A percentile compares a stretch with the other conserved stretches of the same genome.
phyloP scores from a whole-genome alignment of 495 filamentous ascomycete genomes.

The Pyrenopolyporus hunteri region DNA sequence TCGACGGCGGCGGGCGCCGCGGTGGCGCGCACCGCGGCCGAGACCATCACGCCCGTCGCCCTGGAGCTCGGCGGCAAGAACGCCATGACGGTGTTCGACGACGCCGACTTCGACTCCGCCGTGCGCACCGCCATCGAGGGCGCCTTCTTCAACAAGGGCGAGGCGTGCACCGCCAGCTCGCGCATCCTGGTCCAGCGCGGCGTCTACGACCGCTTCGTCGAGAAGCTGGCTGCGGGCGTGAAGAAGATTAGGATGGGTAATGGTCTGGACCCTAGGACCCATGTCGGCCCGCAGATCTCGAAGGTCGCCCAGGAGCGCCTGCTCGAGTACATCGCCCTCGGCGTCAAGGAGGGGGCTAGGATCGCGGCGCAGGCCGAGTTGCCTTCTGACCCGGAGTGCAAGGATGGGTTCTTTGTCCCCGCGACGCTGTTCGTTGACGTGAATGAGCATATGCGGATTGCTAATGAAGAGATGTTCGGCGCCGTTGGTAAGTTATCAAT shows the following conservation, averaged over 20 bases:
- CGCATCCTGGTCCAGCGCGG: constrained; percentile 12
- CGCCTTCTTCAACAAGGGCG: constrained; percentile 22
- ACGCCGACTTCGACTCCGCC: constrained; percentile 13
- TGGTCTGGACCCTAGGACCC: constrained; percentile 10
- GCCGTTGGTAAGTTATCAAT: constrained; percentile 55
- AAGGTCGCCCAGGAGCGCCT: constrained; percentile 41
- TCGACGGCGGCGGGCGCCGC: constrained; percentile 12
- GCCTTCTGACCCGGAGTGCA: constrained; percentile 59
- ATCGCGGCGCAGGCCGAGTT: constrained; percentile 50
- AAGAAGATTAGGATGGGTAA: constrained; percentile 16
- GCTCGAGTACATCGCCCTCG: constrained; percentile 66
- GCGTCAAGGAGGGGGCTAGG: constrained; percentile 68
- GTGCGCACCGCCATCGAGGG: constrained; percentile 14
- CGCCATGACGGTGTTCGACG: constrained; percentile 6
- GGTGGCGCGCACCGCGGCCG: constrained; percentile 9
- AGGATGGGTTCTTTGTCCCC: constrained; percentile 64
- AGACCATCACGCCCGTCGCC: constrained; percentile 13
- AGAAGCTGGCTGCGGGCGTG: constrained; percentile 10
- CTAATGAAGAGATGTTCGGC: constrained; percentile 71
- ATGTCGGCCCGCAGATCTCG: constrained; percentile 16
- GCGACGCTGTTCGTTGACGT: constrained; percentile 70
- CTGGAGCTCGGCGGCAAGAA: constrained; percentile 22
- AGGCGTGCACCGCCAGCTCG: constrained; percentile 13
- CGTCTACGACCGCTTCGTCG: constrained; percentile 11
- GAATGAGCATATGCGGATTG: constrained; percentile 66